phyloP scores from a whole-genome alignment of 768 basidiomycete species.

The Lyophyllum decastes region DNA sequence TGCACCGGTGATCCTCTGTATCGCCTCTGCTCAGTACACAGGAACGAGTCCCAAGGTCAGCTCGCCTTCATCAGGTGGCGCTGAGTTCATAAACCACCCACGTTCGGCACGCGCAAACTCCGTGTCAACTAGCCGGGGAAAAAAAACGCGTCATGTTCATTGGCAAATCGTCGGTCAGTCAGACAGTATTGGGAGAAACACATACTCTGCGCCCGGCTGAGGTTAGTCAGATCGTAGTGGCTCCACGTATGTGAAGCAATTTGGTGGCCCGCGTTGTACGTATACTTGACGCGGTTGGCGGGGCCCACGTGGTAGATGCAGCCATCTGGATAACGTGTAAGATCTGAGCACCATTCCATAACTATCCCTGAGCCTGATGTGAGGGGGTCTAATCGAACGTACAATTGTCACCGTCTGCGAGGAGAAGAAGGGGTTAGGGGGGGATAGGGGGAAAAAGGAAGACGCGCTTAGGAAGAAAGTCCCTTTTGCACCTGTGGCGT shows the following conservation, averaged over 20 bases:
- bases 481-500: slow-evolving; percentile 33
- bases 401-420: slow-evolving; percentile 40
- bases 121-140: slow-evolving; percentile 35
- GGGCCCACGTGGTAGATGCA: slow-evolving; percentile 37
- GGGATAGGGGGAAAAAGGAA: background rate
- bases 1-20: slow-evolving; percentile 43
- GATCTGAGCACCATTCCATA: too few species aligned
- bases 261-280: slow-evolving; percentile 40
- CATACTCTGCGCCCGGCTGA: slow-evolving; percentile 41
- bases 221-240: slow-evolving; percentile 37
- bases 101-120: slow-evolving; percentile 47
- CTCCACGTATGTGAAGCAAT: slow-evolving; percentile 48
- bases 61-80: too few species aligned
- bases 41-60: background rate
- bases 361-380: too few species aligned
- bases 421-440: background rate
- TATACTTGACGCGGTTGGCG: slow-evolving; percentile 32
- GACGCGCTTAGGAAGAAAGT: slow-evolving; percentile 33
- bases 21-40: slow-evolving; percentile 30
- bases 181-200: background rate
- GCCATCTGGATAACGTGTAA: too few species aligned
- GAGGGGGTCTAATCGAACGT: background rate
- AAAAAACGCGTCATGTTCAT: too few species aligned
- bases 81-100: slow-evolving; percentile 18
- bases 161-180: too few species aligned